Evolutionary conservation across 2,329 filamentous ascomycete species (phyloP).

Genomic region (Claviceps sorghi): DNA sequence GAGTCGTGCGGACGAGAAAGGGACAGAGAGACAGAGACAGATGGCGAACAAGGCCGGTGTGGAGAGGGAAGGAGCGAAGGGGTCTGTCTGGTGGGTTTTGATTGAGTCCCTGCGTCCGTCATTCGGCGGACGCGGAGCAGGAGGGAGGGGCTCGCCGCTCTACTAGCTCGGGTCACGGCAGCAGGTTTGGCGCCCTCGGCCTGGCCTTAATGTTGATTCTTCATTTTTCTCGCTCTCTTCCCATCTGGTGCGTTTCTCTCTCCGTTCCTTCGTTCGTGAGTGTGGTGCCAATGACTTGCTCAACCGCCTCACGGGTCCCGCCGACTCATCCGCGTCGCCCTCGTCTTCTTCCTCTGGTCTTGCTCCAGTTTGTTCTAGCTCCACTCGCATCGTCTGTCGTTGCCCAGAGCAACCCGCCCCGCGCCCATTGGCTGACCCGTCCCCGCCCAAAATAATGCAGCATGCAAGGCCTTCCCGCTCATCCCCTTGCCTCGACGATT

Average conservation of each 20-base stretch:
- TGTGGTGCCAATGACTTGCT: background rate
- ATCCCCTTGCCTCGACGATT: constrained; percentile 5
- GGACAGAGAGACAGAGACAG: background rate
- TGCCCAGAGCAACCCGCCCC: constrained; percentile 17
- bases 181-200: background rate
- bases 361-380: background rate
- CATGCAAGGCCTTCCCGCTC: background rate
- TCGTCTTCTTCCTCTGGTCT: background rate
- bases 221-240: background rate
- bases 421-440: constrained; percentile 16
- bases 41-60: background rate
- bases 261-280: no score
- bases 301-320: background rate
- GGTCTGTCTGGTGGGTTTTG: background rate
- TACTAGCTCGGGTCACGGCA: background rate
- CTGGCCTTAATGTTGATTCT: no score
- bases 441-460: constrained; percentile 15
- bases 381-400: constrained; percentile 8
- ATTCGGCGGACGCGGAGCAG: background rate
- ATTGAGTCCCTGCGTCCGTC: background rate
- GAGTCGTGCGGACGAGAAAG: background rate
- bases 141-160: background rate
- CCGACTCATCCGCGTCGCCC: background rate
- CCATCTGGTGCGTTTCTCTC: background rate
- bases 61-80: background rate